Evolutionary conservation across 139 green algal species (phyloP).

Genomic region (Astrephomene gubernaculifera): DNA sequence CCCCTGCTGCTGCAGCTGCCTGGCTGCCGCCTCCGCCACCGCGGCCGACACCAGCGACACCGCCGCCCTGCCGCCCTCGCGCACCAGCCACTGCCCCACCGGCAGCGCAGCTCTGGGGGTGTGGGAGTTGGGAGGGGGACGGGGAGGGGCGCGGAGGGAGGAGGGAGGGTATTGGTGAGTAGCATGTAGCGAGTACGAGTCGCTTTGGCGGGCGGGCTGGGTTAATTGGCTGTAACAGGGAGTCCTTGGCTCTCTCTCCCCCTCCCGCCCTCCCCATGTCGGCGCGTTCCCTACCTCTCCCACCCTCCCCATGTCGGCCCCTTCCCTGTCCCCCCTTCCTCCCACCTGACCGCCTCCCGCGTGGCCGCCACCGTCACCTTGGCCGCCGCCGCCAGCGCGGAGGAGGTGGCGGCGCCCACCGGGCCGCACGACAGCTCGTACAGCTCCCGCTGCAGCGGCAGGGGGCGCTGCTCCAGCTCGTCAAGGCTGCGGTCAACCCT

Average conservation of each 20-base stretch:
- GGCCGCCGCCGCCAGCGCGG: slow-evolving; percentile 4
- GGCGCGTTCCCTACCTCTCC: too few relatives aligned
- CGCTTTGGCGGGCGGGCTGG: too few relatives aligned
- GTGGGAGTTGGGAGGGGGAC: too few relatives aligned
- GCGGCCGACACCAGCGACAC: slow-evolving; percentile 5
- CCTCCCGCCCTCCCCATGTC: too few relatives aligned
- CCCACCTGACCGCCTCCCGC: slow-evolving; percentile 37
- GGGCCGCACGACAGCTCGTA: slow-evolving; percentile 37
- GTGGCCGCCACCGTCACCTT: slow-evolving; percentile 39
- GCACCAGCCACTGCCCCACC: slow-evolving; percentile 29
- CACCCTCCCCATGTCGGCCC: too few relatives aligned
- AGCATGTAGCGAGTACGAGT: too few relatives aligned
- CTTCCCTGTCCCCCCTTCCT: too few relatives aligned
- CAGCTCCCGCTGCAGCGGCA: slow-evolving; percentile 38
- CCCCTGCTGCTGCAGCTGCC: slow-evolving; percentile 14
- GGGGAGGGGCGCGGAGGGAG: too few relatives aligned
- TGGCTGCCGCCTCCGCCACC: slow-evolving; percentile 1
- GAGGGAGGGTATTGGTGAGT: too few relatives aligned
- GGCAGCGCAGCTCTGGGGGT: slow-evolving; percentile 30
- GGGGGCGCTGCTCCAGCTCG: slow-evolving; percentile 45
- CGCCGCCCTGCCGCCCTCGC: slow-evolving; percentile 32
- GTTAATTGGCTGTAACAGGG: too few relatives aligned
- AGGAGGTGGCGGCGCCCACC: slow-evolving; percentile 13
- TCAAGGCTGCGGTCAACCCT: slow-evolving; percentile 48
- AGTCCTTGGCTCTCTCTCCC: too few relatives aligned